Evolutionary conservation across 2,329 filamentous ascomycete species (phyloP).

Genomic region (Trichoderma semiorbis): DNA sequence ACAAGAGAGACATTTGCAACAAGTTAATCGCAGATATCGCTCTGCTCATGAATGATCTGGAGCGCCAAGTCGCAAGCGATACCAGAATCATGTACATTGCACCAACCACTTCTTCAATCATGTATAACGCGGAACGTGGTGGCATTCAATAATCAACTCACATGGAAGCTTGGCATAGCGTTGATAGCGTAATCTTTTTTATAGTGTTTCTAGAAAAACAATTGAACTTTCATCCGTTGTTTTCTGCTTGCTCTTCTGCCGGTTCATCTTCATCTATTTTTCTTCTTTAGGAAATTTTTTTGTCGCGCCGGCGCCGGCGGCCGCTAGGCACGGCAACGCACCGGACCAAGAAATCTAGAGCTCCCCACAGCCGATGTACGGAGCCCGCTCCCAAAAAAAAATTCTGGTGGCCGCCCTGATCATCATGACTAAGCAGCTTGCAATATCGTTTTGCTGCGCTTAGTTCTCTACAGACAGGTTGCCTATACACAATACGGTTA

Average conservation of each 20-base stretch:
- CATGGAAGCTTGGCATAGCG: background rate
- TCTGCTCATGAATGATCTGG: background rate
- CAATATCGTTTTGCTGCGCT: too few species aligned
- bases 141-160: background rate
- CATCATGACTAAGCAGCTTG: too few species aligned
- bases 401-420: too few species aligned
- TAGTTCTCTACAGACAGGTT: too few species aligned
- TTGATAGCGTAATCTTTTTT: background rate
- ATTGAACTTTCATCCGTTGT: fast-evolving
- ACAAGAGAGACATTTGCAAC: background rate
- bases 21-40: background rate
- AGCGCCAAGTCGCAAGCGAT: background rate
- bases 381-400: background rate
- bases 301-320: too few species aligned
- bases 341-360: background rate
- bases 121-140: background rate
- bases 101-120: background rate
- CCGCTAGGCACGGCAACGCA: background rate
- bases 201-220: background rate
- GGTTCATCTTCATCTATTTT: background rate
- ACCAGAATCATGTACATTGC: background rate
- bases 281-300: background rate
- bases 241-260: background rate
- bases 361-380: background rate
- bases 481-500: too few species aligned